A percentile compares a stretch with the other conserved stretches of the same genome.
These are phyloP conservation scores for Jatropha curcas DNA, from an alignment of 345 rosid species.

Conservation along the genomic window DNA sequence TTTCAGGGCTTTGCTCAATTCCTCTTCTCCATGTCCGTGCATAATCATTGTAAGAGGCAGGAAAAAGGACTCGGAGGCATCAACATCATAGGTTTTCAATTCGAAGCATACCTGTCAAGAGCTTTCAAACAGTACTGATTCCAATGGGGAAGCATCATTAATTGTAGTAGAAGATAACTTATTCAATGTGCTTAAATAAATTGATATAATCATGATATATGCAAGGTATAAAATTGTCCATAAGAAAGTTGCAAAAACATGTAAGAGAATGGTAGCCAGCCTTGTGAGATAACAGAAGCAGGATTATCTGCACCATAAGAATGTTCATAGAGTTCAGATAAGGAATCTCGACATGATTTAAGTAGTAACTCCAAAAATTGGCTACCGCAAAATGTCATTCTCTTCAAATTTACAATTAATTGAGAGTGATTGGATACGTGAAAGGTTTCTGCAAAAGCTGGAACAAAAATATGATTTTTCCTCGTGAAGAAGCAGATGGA, in stretches of 20 bases:
- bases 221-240: neutral
- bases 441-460: neutral
- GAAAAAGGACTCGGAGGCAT: too few species aligned
- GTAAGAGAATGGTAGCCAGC: neutral
- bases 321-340: neutral
- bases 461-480: neutral
- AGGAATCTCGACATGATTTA: neutral
- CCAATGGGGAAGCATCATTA: neutral
- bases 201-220: neutral
- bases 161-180: neutral
- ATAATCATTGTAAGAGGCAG: too few species aligned
- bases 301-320: neutral
- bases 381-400: neutral
- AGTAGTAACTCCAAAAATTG: neutral
- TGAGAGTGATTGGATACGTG: neutral
- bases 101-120: neutral
- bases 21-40: too few species aligned
- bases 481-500: conserved; percentile 5
- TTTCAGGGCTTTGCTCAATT: too few species aligned
- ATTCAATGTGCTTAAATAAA: neutral
- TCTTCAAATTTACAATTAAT: neutral
- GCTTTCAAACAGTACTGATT: neutral
- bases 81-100: too few species aligned
- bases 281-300: neutral
- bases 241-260: too few species aligned